Evolutionary conservation across 371 early-diverging fungal species (phyloP), one percentile per base, ranked within the genome.

Genomic region (Mortierella sp.): DNA sequence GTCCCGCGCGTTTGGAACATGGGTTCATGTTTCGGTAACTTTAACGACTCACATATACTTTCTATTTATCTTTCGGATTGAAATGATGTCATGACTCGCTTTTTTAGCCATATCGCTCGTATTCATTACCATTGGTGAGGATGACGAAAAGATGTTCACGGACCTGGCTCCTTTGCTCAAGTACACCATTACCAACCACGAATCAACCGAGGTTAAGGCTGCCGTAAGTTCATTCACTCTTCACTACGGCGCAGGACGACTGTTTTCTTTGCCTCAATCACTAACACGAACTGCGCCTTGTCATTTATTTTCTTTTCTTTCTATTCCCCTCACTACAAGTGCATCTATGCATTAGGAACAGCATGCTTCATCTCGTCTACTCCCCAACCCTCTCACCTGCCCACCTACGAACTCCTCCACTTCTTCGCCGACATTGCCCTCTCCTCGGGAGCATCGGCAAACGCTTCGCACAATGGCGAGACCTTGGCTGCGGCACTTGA

Each of bases 71-170:
- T 72, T 26, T 19, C 42, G 42, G 42, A 2, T 45, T 71, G 68
- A 9, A 19, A 65, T 65, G 68, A 65, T 65, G 68, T 65, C 68
- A 65, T 65, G 63, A 19, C 63, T 34, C 31, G 42, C n/a, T 55
- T n/a, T 76, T 21, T 44, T 87, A 91, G 90, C 89, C 4, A 90
- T 94, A 31, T 89, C 92, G 13, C 89, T 95, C 13, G 89, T 90
- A 24, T 96, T 96, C 84, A 84, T 96, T 48, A 94, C 91, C 58
- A 90, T 94, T 77, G 95, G 95, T 45, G 91, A 92, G 38, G 93
- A 91, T 57, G 91, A 91, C 44, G 94, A 94, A 72, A 89, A 90
- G 63, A 89, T 91, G 72, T 94, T 93, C 74, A 90, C 91, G 73
- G 87, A 89, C 72, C 86, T 93, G 24, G 84, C 91, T 55, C 89